Conservation (phyloP, 1,139 yeast species). For the Eremothecium gossypii region DNA sequence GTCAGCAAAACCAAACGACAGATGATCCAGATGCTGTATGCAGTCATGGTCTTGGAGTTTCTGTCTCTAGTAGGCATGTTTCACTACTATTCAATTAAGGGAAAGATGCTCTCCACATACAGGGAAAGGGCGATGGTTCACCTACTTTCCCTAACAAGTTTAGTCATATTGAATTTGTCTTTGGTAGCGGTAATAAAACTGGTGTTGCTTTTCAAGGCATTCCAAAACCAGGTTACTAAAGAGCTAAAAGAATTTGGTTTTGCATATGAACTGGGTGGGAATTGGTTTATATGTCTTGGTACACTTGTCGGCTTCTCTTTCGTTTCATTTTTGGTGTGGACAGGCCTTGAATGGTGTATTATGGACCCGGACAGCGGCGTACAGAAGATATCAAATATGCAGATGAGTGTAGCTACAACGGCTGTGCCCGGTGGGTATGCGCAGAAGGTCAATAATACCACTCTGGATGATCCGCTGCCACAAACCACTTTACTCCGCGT, state of each 20-base stretch:
- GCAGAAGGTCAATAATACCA: too few species aligned
- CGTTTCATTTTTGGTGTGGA: slow-evolving; percentile 23
- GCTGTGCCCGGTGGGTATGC: too few species aligned
- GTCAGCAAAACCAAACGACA: slow-evolving; percentile 11
- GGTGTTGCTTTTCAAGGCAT: slow-evolving; percentile 13
- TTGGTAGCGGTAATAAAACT: slow-evolving; percentile 15
- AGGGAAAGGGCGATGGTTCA: slow-evolving; percentile 20
- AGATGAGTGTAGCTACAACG: not conserved
- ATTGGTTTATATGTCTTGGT: slow-evolving; percentile 23
- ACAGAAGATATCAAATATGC: not conserved
- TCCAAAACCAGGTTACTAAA: slow-evolving; percentile 15
- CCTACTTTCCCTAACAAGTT: slow-evolving; percentile 18
- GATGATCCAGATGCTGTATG: slow-evolving; percentile 16
- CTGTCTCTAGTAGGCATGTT: slow-evolving; percentile 12
- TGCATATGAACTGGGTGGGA: slow-evolving; percentile 18
- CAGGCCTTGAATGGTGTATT: slow-evolving; percentile 30
- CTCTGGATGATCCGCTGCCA: too few species aligned
- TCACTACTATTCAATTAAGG: slow-evolving; percentile 25
- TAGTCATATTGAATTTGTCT: slow-evolving; percentile 18
- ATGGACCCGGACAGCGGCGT: slow-evolving; percentile 9
- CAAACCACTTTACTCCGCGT: too few species aligned
- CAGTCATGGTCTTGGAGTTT: slow-evolving; percentile 12
- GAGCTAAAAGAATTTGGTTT: slow-evolving; percentile 25
- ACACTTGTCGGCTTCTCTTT: slow-evolving; percentile 15
- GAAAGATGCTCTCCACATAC: slow-evolving; percentile 14